Base-by-base conservation (phyloP, 352 stramenopile genomes). In the Paralagenidium karlingii region DNA sequence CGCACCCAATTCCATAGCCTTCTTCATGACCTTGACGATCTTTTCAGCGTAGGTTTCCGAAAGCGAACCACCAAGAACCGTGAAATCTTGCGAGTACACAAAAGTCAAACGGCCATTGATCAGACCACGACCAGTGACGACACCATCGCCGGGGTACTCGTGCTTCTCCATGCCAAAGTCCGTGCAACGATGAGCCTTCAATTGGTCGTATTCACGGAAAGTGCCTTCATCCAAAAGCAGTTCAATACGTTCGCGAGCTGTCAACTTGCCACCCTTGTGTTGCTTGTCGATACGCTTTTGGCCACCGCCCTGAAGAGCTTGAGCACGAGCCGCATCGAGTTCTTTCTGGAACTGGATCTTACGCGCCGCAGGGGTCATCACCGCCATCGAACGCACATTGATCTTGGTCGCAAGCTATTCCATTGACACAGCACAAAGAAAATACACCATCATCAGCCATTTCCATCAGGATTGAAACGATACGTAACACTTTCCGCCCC, bases 21-120 rank as follows among this genome's bases (percentile, higher is more conserved):
- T 96, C 47, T 98, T 91, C 94, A 99, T 99, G 59, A 99, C 81
- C 65, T 99, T 99, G 58, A 96, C 83, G 53, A 98, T 99, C 69
- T 98, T 98, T 50, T 98, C 75, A 0, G 94, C 94, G 59, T 98
- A 93, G 11, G 92, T 96, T 54, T 98, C 92, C 34, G 70, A 95
- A 12, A 99, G 63, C 55, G 65, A 95, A 30, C 96, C 96, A 34
- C 96, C 96, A 51, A 98, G 96, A 12, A 98, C 96, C 5, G 94
- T 98, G 51, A 99, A 99, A 63, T 99, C 96, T 56, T 88, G 74
- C 41, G 75, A 90, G 60, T 98, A 99, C 20, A 97, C 89, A 64
- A 97, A 99, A 7, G 97, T 94, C 21, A 89, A 73, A 24, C 92
- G 69, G 19, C 92, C 94, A 63, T 98, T 95, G 47, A 99, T 96